A percentile compares a stretch with the other conserved stretches of the same genome.
Conservation (phyloP, 257 asterid species). For the Linaria vulgaris region DNA sequence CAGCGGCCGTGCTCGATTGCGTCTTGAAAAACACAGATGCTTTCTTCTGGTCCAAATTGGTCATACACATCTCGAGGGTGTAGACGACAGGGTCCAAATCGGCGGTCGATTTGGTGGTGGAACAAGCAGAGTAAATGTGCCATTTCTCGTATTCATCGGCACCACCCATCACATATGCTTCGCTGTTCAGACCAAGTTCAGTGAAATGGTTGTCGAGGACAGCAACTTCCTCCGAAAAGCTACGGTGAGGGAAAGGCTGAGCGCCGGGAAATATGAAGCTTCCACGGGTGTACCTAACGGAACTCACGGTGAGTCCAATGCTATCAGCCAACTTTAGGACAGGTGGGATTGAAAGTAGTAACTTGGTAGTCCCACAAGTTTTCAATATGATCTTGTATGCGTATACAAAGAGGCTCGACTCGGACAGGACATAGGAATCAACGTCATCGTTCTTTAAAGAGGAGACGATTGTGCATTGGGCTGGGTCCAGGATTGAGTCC, state of each 20-base stretch:
- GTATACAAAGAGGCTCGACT: slow-evolving; percentile 33
- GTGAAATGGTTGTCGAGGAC: slow-evolving; percentile 33
- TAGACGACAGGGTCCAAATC: slow-evolving; percentile 13
- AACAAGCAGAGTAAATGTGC: slow-evolving; percentile 41
- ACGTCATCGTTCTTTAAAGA: slow-evolving; percentile 25
- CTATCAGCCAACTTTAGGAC: slow-evolving; percentile 30
- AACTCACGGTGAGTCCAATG: slow-evolving; percentile 31
- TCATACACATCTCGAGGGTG: slow-evolving; percentile 45
- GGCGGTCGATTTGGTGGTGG: slow-evolving; percentile 5
- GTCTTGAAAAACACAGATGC: slow-evolving; percentile 42
- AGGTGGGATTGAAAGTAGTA: slow-evolving; percentile 40
- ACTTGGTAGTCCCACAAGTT: slow-evolving; percentile 37
- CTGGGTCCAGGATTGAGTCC: slow-evolving; percentile 30
- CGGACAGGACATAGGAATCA: slow-evolving; percentile 31
- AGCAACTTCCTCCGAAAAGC: slow-evolving; percentile 41
- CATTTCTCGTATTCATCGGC: slow-evolving; percentile 31
- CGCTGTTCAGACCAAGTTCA: slow-evolving; percentile 30
- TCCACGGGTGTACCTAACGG: slow-evolving; percentile 41
- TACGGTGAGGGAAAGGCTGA: slow-evolving; percentile 39
- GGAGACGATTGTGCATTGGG: slow-evolving; percentile 37
- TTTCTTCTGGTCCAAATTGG: slow-evolving; percentile 35
- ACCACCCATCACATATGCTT: slow-evolving; percentile 40
- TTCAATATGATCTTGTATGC: slow-evolving; percentile 30
- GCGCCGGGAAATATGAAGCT: slow-evolving; percentile 41
- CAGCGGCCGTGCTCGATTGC: slow-evolving; percentile 32